Percentiles rank a stretch among this genome's conserved stretches.
Conservation (phyloP, 1,284 basidiomycete genomes). For the Neolentinus lepideus region DNA sequence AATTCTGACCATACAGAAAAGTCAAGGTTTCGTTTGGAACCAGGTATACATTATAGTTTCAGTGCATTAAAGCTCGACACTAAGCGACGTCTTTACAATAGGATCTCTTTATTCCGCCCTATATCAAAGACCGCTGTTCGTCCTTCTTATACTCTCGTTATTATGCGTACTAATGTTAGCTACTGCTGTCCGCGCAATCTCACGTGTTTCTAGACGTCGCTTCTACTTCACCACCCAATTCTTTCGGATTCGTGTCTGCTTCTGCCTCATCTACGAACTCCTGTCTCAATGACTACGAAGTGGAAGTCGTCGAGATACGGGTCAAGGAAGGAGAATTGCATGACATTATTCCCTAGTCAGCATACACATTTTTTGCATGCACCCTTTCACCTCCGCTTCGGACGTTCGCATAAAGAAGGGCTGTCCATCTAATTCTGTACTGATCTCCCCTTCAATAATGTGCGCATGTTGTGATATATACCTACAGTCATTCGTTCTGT, state of each 20-base stretch:
- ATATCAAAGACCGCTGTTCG: constrained; percentile 82
- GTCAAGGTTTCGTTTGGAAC: constrained; percentile 86
- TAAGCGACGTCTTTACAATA: constrained; percentile 19
- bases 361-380: not conserved
- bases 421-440: not conserved
- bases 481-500: not conserved
- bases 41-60: constrained; percentile 41
- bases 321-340: constrained; percentile 70
- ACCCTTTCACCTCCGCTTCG: not conserved
- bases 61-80: constrained; percentile 6
- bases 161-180: not conserved
- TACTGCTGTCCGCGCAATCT: constrained; percentile 10
- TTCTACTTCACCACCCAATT: constrained; percentile 71
- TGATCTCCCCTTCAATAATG: not conserved
- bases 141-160: constrained; percentile 14
- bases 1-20: constrained; percentile 75
- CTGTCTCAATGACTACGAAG: constrained; percentile 61
- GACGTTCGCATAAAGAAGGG: not conserved
- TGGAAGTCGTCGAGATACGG: constrained; percentile 79
- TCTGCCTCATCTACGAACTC: constrained; percentile 62
- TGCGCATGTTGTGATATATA: not conserved
- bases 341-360: constrained; percentile 58
- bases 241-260: constrained; percentile 55
- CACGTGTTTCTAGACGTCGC: constrained; percentile 52
- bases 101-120: constrained; percentile 79